phyloP scores from a whole-genome alignment of 2,329 filamentous ascomycete genomes.

The Alternaria arbusti region DNA sequence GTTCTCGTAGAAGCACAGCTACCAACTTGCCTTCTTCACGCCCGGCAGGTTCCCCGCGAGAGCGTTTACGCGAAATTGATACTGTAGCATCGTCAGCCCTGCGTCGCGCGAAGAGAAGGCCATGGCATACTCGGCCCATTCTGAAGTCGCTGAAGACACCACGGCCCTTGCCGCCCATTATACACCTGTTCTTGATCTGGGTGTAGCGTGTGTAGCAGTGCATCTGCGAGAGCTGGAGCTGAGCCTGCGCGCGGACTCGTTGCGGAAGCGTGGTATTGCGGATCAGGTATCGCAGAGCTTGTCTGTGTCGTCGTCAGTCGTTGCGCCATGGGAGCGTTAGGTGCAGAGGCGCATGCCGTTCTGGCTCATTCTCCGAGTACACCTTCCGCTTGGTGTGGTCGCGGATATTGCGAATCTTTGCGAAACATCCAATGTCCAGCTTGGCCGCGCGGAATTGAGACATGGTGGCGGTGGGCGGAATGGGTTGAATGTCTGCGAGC shows the following conservation, averaged over 20 bases:
- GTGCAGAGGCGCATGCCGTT: conserved; percentile 67
- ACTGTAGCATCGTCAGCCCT: conserved; percentile 63
- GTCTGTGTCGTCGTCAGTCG: conserved; percentile 59
- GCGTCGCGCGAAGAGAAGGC: not conserved
- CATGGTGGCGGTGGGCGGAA: conserved; percentile 39
- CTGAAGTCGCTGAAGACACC: conserved; percentile 95
- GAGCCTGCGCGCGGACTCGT: conserved; percentile 85
- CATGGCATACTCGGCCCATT: conserved; percentile 76
- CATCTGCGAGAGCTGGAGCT: conserved; percentile 93
- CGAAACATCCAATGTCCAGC: conserved; percentile 85
- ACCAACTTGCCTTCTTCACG: conserved; percentile 97
- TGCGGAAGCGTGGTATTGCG: conserved; percentile 87
- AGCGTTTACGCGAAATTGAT: conserved; percentile 89
- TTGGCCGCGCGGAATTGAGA: conserved; percentile 87
- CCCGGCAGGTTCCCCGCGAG: conserved; percentile 85
- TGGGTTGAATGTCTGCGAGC: conserved; percentile 1
- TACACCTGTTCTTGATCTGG: conserved; percentile 92
- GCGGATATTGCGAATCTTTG: conserved; percentile 86
- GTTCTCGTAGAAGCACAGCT: conserved; percentile 38
- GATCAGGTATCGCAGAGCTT: conserved; percentile 83
- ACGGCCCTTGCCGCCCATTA: conserved; percentile 85
- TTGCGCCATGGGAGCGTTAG: not conserved
- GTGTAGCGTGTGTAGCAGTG: conserved; percentile 93
- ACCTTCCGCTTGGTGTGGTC: conserved; percentile 97
- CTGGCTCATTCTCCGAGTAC: conserved; percentile 83